A percentile compares a stretch with the other conserved stretches of the same genome.
These are phyloP conservation scores for Colletotrichum falcatum DNA, from an alignment of 2,329 filamentous ascomycete species.

Conservation along the genomic window DNA sequence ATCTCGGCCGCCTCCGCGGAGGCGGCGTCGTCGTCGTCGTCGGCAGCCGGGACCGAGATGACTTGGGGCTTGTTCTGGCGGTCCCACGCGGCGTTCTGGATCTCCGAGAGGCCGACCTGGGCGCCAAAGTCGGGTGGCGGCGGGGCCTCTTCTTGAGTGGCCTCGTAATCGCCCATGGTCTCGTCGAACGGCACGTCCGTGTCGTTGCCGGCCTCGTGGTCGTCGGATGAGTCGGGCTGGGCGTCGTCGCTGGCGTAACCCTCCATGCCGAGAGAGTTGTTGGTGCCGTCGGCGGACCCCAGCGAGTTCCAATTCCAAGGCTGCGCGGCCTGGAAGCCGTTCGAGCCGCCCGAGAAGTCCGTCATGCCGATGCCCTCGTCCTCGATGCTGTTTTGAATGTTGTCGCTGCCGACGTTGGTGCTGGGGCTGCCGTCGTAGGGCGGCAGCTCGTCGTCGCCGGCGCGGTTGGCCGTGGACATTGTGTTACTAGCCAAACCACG, in stretches of 20 bases:
- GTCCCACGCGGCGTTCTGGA: slow-evolving; percentile 52
- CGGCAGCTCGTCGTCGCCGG: slow-evolving; percentile 49
- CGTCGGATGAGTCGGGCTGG: slow-evolving; percentile 55
- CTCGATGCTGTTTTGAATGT: slow-evolving; percentile 59
- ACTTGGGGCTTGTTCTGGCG: slow-evolving; percentile 49
- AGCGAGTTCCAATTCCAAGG: slow-evolving; percentile 62
- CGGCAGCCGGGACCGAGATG: slow-evolving; percentile 54
- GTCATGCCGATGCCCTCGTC: slow-evolving; percentile 61
- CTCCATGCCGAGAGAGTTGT: slow-evolving; percentile 48
- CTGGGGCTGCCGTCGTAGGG: slow-evolving; percentile 47
- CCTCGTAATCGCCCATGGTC: slow-evolving; percentile 37
- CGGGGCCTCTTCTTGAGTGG: slow-evolving; percentile 42
- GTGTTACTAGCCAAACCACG: slow-evolving; percentile 66
- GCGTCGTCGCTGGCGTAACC: slow-evolving; percentile 59
- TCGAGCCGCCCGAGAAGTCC: slow-evolving; percentile 49
- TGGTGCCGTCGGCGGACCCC: slow-evolving; percentile 47
- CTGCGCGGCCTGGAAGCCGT: slow-evolving; percentile 49
- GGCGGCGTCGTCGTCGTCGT: slow-evolving; percentile 51
- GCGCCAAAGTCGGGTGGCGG: slow-evolving; percentile 42
- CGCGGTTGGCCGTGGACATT: slow-evolving; percentile 45
- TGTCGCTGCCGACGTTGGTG: slow-evolving; percentile 42
- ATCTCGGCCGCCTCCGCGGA: slow-evolving; percentile 64
- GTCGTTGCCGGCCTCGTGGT: slow-evolving; percentile 48
- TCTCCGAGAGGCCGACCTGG: slow-evolving; percentile 46
- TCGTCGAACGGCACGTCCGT: slow-evolving; percentile 41